Conservation (phyloP, 1,284 basidiomycete genomes). For the Pascua guehoae region DNA sequence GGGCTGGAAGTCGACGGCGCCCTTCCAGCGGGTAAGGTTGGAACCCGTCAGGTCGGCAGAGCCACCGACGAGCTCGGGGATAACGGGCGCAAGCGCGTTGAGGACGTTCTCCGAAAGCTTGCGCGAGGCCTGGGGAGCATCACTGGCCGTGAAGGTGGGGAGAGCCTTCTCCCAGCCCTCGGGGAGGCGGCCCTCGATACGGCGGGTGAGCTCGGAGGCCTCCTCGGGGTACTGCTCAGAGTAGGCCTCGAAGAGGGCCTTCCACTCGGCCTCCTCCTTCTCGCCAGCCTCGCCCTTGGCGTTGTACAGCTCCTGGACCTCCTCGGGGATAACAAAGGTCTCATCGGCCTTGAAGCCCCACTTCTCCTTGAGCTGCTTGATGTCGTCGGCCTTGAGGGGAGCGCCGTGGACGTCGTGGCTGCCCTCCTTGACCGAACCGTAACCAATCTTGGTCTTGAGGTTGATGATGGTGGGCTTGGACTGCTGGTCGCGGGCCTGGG, state of each 20-base stretch:
- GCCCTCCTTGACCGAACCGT: conserved; percentile 85
- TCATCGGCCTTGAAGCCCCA: conserved; percentile 77
- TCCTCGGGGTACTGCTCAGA: conserved; percentile 74
- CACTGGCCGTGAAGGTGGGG: conserved; percentile 69
- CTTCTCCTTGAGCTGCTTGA: conserved; percentile 75
- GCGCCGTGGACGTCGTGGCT: conserved; percentile 89
- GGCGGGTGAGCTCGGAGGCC: conserved; percentile 78
- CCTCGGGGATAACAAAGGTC: conserved; percentile 73
- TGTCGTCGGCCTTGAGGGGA: conserved; percentile 90
- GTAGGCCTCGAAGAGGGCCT: conserved; percentile 67
- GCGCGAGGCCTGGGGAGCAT: conserved; percentile 82
- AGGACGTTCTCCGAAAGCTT: conserved; percentile 90
- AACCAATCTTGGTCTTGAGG: conserved; percentile 87
- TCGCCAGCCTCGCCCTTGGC: conserved; percentile 69
- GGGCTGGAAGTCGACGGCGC: conserved; percentile 81
- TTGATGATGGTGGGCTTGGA: conserved; percentile 83
- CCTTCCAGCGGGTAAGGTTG: conserved; percentile 82
- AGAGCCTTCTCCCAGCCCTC: conserved; percentile 80
- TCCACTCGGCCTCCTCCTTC: conserved; percentile 72
- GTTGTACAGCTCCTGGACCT: conserved; percentile 67
- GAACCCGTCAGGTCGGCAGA: conserved; percentile 90
- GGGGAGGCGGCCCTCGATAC: conserved; percentile 78
- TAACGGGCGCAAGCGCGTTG: conserved; percentile 64
- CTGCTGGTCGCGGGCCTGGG: conserved; percentile 68
- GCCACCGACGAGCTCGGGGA: conserved; percentile 84